Evolutionary conservation across 2,329 filamentous ascomycete genomes (phyloP).

Genomic region (Phyllosticta paracitricarpa): DNA sequence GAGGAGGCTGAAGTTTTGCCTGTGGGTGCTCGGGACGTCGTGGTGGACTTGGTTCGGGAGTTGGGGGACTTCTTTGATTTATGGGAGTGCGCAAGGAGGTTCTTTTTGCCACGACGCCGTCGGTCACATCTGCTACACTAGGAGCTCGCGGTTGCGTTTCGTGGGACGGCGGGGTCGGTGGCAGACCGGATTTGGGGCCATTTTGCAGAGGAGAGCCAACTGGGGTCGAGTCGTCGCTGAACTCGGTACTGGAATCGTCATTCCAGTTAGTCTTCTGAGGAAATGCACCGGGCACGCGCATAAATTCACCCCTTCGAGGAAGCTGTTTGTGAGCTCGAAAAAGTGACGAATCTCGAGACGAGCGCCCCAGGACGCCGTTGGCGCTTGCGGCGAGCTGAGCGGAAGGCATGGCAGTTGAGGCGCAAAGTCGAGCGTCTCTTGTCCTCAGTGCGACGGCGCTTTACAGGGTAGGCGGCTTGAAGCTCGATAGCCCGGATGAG

Average conservation of each 20-base stretch:
- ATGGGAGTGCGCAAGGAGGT: constrained; percentile 32
- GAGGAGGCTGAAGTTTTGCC: constrained; percentile 12
- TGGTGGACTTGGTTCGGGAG: constrained; percentile 28
- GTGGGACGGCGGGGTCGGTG: constrained; percentile 37
- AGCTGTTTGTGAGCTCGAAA: constrained; percentile 20
- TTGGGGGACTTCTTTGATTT: constrained; percentile 30
- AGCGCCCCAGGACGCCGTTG: constrained; percentile 23
- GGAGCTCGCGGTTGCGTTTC: constrained; percentile 20
- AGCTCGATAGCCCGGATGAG: neutral
- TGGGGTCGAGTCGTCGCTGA: constrained; percentile 16
- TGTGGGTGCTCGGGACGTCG: constrained; percentile 15
- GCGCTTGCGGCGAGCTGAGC: constrained; percentile 14
- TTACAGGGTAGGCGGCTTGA: neutral
- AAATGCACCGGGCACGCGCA: constrained; percentile 18
- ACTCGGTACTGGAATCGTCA: constrained; percentile 20
- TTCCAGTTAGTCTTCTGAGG: constrained; percentile 15
- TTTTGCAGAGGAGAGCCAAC: constrained; percentile 21
- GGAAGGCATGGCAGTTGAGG: constrained; percentile 4
- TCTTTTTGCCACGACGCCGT: constrained; percentile 29
- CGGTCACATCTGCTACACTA: constrained; percentile 26
- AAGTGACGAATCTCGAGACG: constrained; percentile 19
- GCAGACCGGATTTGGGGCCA: constrained; percentile 28
- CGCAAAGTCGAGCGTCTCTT: neutral
- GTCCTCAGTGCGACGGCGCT: neutral
- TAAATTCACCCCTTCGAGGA: constrained; percentile 19